Conservation (phyloP, 495 filamentous ascomycete genomes). For the Aspergillus homomorphus region DNA sequence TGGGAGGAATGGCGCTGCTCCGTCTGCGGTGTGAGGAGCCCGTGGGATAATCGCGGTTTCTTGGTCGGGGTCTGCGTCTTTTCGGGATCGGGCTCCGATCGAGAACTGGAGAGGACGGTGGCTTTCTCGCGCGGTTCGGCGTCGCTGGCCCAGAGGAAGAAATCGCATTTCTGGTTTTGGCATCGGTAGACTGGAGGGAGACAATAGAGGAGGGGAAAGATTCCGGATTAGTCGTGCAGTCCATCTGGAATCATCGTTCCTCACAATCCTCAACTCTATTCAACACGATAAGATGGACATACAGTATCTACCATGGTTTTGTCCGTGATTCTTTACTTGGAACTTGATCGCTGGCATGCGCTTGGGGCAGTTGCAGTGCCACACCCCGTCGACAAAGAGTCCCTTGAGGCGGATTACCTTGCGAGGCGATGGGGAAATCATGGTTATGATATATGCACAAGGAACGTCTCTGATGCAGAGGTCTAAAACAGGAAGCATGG, state of each 20-base stretch:
- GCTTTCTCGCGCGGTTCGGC: slow-evolving; percentile 54
- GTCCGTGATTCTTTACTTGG: slow-evolving; percentile 62
- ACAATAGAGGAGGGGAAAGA: not conserved
- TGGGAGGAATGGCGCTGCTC: slow-evolving; percentile 22
- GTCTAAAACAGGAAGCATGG: not conserved
- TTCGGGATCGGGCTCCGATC: slow-evolving; percentile 32
- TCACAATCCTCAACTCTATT: not conserved
- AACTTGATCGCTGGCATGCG: slow-evolving; percentile 58
- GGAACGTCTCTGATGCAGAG: not conserved
- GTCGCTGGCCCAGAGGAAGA: slow-evolving; percentile 70
- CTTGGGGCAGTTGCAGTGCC: slow-evolving; percentile 66
- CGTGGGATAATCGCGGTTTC: slow-evolving; percentile 10
- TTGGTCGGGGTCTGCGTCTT: slow-evolving; percentile 27
- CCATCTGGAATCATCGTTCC: not conserved
- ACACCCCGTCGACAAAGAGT: slow-evolving; percentile 52
- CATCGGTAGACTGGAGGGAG: slow-evolving; percentile 58
- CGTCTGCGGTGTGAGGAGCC: slow-evolving; percentile 39
- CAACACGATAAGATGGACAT: slow-evolving; percentile 2
- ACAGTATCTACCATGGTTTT: slow-evolving; percentile 63
- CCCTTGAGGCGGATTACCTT: slow-evolving; percentile 45
- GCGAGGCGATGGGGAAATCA: slow-evolving; percentile 21
- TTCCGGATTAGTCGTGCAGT: slow-evolving; percentile 2
- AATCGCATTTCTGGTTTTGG: slow-evolving; percentile 58
- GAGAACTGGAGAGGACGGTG: slow-evolving; percentile 50
- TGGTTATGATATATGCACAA: not conserved